Conservation (phyloP, 2,329 filamentous ascomycete species). For the Microsporum ferrugineum region DNA sequence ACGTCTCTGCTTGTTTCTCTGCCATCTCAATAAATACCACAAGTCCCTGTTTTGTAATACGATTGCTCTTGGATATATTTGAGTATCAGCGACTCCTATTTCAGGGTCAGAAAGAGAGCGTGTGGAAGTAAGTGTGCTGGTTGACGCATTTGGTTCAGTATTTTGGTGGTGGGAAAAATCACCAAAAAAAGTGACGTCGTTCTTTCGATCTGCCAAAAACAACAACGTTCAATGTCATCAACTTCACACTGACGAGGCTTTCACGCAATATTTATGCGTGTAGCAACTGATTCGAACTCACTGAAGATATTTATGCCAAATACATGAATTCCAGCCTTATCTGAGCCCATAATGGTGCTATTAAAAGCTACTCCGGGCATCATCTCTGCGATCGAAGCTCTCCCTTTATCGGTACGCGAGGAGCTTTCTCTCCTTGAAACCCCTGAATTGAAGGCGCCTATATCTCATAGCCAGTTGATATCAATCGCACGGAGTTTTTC, state of each 20-base stretch:
- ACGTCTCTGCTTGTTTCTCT: conserved; percentile 9
- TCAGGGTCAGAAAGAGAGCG: neutral
- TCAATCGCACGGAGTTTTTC: conserved; percentile 24
- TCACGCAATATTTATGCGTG: neutral
- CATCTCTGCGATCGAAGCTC: conserved; percentile 27
- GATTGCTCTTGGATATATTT: neutral
- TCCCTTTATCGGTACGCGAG: conserved; percentile 23
- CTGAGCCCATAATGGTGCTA: conserved; percentile 29
- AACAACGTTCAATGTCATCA: neutral
- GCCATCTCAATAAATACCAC: conserved; percentile 5
- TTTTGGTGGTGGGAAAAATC: conserved; percentile 3
- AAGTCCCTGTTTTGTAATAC: neutral
- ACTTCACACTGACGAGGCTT: neutral
- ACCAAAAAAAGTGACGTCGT: conserved; percentile 3
- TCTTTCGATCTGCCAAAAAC: neutral
- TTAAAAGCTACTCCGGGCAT: conserved; percentile 32
- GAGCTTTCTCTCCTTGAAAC: conserved; percentile 26
- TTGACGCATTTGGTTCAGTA: neutral
- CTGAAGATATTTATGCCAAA: neutral
- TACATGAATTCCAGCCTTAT: neutral
- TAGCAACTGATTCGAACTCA: neutral
- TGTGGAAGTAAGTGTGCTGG: neutral
- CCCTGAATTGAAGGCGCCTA: conserved; percentile 24
- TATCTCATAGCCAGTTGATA: conserved; percentile 34
- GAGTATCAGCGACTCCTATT: conserved; percentile 1